phyloP scores from a whole-genome alignment of 176 grass and related monocot species.

The Juncus effusus region DNA sequence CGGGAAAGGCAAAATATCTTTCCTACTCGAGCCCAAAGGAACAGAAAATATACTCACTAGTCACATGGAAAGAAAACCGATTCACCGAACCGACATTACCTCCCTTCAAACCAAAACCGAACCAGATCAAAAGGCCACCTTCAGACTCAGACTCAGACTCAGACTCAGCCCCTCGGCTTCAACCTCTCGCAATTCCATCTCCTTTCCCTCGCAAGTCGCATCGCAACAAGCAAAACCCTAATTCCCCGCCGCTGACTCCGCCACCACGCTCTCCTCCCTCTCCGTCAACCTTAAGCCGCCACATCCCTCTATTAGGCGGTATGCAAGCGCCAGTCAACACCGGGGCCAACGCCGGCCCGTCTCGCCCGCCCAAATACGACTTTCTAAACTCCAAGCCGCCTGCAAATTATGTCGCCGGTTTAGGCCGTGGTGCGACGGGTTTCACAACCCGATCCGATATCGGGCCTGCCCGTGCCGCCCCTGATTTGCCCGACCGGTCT shows the following conservation, averaged over 20 bases:
- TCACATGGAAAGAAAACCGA: too few relatives aligned
- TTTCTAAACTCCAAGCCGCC: conserved; percentile 92
- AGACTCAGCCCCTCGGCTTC: too few relatives aligned
- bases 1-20: too few relatives aligned
- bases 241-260: background rate
- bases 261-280: conserved; percentile 21
- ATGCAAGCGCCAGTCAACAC: conserved; percentile 37
- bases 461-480: conserved; percentile 80
- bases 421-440: conserved; percentile 90
- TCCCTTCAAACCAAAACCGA: too few relatives aligned
- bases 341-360: conserved; percentile 16
- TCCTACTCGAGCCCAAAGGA: too few relatives aligned
- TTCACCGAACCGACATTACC: too few relatives aligned
- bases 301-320: conserved; percentile 37
- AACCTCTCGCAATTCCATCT: too few relatives aligned
- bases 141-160: too few relatives aligned
- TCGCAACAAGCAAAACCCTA: too few relatives aligned
- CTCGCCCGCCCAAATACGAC: conserved; percentile 53
- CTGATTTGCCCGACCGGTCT: conserved; percentile 77
- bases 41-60: too few relatives aligned
- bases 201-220: too few relatives aligned
- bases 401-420: conserved; percentile 73
- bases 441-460: conserved; percentile 93
- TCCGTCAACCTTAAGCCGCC: conserved; percentile 26
- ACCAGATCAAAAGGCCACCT: too few relatives aligned